These are phyloP conservation scores for Eucalyptus sideroxylon DNA, from an alignment of 345 rosid genomes.

Conservation along the genomic window DNA sequence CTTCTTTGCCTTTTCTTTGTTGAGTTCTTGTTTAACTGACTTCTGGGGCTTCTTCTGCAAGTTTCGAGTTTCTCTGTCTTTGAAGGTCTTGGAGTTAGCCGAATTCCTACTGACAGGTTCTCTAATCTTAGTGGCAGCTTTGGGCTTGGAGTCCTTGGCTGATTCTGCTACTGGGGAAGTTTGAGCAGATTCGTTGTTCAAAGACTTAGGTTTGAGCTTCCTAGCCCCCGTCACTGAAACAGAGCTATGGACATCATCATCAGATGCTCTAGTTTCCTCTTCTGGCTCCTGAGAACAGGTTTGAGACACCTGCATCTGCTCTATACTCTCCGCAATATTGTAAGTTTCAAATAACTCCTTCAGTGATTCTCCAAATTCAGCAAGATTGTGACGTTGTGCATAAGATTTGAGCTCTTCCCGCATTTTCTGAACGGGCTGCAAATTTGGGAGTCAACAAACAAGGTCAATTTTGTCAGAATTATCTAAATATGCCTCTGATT, in stretches of 20 bases:
- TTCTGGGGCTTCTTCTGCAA: slow-evolving; percentile 42
- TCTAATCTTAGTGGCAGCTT: slow-evolving; percentile 19
- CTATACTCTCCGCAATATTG: slow-evolving; percentile 31
- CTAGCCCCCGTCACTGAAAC: slow-evolving; percentile 22
- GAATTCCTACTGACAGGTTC: slow-evolving; percentile 17
- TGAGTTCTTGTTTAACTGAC: slow-evolving; percentile 29
- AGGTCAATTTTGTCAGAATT: neutral
- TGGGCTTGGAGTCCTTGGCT: slow-evolving; percentile 29
- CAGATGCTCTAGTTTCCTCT: slow-evolving; percentile 44
- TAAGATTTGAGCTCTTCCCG: slow-evolving; percentile 68
- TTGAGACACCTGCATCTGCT: slow-evolving; percentile 48
- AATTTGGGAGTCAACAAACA: neutral
- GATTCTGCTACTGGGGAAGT: slow-evolving; percentile 16
- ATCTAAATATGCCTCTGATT: neutral
- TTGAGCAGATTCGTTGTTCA: slow-evolving; percentile 25
- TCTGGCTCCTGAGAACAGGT: slow-evolving; percentile 46
- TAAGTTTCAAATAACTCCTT: slow-evolving; percentile 51
- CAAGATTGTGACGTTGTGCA: slow-evolving; percentile 37
- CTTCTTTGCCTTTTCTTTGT: slow-evolving; percentile 30
- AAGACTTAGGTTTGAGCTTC: slow-evolving; percentile 46
- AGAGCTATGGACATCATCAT: slow-evolving; percentile 46
- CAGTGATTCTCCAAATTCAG: slow-evolving; percentile 33
- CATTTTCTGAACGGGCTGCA: slow-evolving; percentile 61
- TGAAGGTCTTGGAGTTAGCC: slow-evolving; percentile 23
- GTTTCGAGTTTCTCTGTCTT: slow-evolving; percentile 18